A percentile compares a stretch with the other conserved stretches of the same genome.
Conservation (phyloP, 768 basidiomycete species). For the Rhodotorula graminis region DNA sequence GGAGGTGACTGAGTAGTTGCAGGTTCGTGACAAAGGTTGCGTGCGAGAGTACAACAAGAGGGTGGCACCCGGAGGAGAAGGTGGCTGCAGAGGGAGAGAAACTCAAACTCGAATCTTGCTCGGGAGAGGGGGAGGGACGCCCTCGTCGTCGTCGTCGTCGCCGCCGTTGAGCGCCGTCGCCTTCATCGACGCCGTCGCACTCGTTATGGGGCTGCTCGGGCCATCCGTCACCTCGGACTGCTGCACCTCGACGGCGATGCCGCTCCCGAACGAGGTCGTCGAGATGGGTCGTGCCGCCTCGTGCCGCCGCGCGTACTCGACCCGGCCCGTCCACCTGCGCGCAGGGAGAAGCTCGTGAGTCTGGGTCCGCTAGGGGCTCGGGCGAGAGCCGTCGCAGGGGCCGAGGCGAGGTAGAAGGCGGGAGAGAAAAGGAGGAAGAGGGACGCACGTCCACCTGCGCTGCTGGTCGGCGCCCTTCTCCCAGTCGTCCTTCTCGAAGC, state of each 20-base stretch:
- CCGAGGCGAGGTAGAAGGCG: no score
- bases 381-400: no score
- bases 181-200: not conserved
- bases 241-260: constrained; percentile 10
- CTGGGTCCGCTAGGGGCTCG: no score
- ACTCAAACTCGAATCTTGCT: not conserved
- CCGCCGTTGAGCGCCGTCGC: not conserved
- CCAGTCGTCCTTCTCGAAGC: constrained; percentile 29
- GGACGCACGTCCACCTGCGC: constrained; percentile 13
- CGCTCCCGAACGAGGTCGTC: not conserved
- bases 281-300: not conserved
- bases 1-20: no score
- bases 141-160: not conserved
- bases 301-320: constrained; percentile 13
- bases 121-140: constrained; percentile 1
- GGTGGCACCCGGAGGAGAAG: not conserved
- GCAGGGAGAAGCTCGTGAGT: no score
- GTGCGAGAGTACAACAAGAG: not conserved
- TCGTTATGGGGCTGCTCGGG: not conserved
- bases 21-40: no score
- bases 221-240: not conserved
- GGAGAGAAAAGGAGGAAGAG: no score
- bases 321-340: constrained; percentile 14
- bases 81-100: not conserved
- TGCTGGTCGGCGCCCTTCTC: not conserved